Base-by-base conservation (phyloP, 2,329 filamentous ascomycete genomes). In the Botrytis hyacinthi region DNA sequence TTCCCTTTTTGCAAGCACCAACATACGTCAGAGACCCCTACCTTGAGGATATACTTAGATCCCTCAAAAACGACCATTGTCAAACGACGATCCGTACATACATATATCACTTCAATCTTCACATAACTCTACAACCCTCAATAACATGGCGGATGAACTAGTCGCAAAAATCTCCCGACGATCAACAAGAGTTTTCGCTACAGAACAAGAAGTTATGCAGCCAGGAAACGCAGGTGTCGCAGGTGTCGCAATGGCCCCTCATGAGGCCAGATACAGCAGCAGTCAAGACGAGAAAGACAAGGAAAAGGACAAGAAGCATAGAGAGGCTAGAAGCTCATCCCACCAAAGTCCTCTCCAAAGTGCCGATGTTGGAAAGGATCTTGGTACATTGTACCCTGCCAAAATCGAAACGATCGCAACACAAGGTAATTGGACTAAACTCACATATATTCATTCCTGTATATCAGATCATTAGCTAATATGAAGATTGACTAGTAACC, bases 141-240 rank as follows among this genome's bases (percentile, higher is more conserved):
- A 57, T 29, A 75, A 61, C 29, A 76, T 75, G 74, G 60, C 71
- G 22, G 74, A 74, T 26, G 75, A 65, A 60, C 61, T 42, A 8
- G 72, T 42, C 46, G 60, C 73, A 14, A 73, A 70, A 54, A 67
- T 78, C 42, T 78, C 78, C 40, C 76, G 76, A 71, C 73, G 77
- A 54, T 76, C 77, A 26, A 76, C 77, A 18, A 75, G 77, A 72
- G 44, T 73, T 2, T 78, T 76, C 66, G 67, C 35, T 14, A 74
- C 76, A 54, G 76, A 78, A 22, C 72, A 76, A 57, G 72, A 72
- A 46, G 51, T 37, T 48, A 70, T 71, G 65, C 73, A 73, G 46
- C 57, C n/a, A 35, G 66, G 66, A 68, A 74, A 61, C 35, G 65
- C 59, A 54, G 60, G 44, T 26, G 44, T 51, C 7, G 20, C 22